Base-by-base conservation (phyloP, 768 basidiomycete species). In the Suillus luteus region DNA sequence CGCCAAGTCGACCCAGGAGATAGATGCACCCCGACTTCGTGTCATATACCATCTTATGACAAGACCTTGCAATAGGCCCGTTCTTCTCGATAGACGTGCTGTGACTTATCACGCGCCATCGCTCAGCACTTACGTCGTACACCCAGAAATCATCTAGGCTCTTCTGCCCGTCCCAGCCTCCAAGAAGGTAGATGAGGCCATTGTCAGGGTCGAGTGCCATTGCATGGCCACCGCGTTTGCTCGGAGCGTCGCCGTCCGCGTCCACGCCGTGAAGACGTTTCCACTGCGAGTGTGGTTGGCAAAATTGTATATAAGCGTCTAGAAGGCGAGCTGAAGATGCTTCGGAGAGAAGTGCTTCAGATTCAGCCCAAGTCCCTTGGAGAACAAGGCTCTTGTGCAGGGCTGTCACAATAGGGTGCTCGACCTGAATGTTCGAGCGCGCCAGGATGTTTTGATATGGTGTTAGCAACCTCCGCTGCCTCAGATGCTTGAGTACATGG, bases 41-140 rank as follows among this genome's bases (percentile, higher is more conserved):
- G 68, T 93, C 90, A 69, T 91, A 92, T 19, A 85, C 86, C 88
- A 92, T 92, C 76, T 90, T 91, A 70, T 93, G 92, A 69, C 92
- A 93, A 10, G 87, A 86, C 35, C 92, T 80, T 4, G 89, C 81
- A 2, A 85, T 83, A 10, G 92, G 92, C 1, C 90, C 91, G 60
- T 89, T 85, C 61, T 77, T 77, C 41, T 90, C 87, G 31, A 75
- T 68, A 0, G 82, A 78, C 1, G 89, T 88, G 48, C 77, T 80
- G 24, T 79, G 78, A 64, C 86, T 86, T 51, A 92, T 76, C 22
- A 87, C 68, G 8, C 75, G 77, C 92, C 92, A 94, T 59, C 79
- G 77, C 59, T 87, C 84, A 10, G 81, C 77, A 38, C 76, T 77
- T 70, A 91, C 82, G 65, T 81, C 80, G 70, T 90, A 93, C 48